Base-by-base conservation (phyloP, 106 monocot species). In the Apostasia shenzhenica region DNA sequence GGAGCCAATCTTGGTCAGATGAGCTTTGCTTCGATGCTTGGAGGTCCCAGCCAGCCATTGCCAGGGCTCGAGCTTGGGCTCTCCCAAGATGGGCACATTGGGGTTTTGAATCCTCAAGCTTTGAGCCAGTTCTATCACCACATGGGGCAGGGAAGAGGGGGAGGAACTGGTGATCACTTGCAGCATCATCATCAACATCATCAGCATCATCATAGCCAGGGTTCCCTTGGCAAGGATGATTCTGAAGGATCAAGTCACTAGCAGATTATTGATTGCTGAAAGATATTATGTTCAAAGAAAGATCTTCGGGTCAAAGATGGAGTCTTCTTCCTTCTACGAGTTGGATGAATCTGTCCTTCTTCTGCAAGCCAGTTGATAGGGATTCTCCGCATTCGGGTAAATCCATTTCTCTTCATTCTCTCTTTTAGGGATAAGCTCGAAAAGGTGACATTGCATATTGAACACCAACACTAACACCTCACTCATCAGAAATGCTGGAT, bases 51-150 rank as follows among this genome's bases (percentile, higher is more conserved):
- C 10, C 77, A 71, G 57, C 75, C 69, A 43, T 10, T 70, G 61
- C 84, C 88, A 3, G 88, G 88, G 47, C 66, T 88, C 11, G 84
- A 88, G 81, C 77, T 88, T 8, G 88, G 84, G 14, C 73, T 88
- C 0, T 81, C 83, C 4, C 83, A 84, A 72, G 81, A 79, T 55
- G 83, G 83, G 53, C 78, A 73, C 46, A 72, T 87, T 7, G 87
- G 81, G 7, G 78, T 80, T n/a, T 66, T 87, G 41, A 72, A 61
- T 57, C 56, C 77, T 5, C 83, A 80, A 55, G 78, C 72, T 6
- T 41, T 84, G 26, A 73, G 68, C 60, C 85, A 85, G 48, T 81
- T 85, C 55, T 85, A 78, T 75, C 82, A 78, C 68, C 85, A 85
- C 58, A 77, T 80, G 50, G 80, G 66, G 5, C 80, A 80, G 6